Percentiles rank a stretch among this genome's conserved stretches.
Conservation (phyloP, 371 early-diverging fungal species). For the Rhizopus delemar region DNA sequence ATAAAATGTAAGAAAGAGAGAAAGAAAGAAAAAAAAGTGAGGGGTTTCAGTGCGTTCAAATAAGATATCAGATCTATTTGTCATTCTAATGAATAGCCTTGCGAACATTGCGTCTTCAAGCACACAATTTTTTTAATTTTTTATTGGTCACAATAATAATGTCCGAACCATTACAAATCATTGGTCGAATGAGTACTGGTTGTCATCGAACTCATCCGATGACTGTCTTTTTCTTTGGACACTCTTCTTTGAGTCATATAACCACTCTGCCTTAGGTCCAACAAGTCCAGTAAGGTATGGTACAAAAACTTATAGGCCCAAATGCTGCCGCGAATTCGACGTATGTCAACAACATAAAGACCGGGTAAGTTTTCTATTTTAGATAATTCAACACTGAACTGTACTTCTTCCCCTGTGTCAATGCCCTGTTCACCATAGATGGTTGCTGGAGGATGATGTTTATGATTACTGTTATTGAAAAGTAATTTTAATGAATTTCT, state of each 20-base stretch:
- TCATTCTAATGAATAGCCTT: slow-evolving; percentile 13
- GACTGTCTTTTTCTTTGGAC: slow-evolving; percentile 8
- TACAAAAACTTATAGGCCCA: slow-evolving; percentile 93
- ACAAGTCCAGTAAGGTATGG: slow-evolving; percentile 63
- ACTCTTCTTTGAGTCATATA: slow-evolving; percentile 32
- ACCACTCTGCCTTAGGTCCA: slow-evolving; percentile 55
- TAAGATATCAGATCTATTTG: neutral
- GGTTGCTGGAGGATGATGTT: slow-evolving; percentile 33
- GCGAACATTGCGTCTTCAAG: slow-evolving; percentile 39
- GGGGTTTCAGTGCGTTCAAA: neutral
- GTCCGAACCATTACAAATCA: slow-evolving; percentile 1
- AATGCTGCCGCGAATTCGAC: slow-evolving; percentile 84
- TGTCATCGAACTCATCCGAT: slow-evolving; percentile 25
- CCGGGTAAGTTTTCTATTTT: slow-evolving; percentile 84
- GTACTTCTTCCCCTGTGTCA: slow-evolving; percentile 82
- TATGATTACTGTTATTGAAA: slow-evolving; percentile 3
- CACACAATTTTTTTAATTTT: slow-evolving; percentile 28
- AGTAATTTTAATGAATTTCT: slow-evolving; percentile 20
- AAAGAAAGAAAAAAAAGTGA: slow-evolving; percentile 5
- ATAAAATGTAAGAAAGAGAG: slow-evolving; percentile 3
- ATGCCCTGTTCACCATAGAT: slow-evolving; percentile 91
- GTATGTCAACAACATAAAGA: slow-evolving; percentile 86
- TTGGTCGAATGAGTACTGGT: slow-evolving; percentile 12
- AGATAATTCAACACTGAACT: slow-evolving; percentile 84
- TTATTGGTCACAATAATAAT: slow-evolving; percentile 18